Conservation (phyloP, 2,329 filamentous ascomycete species). For the Xylaria sp. region DNA sequence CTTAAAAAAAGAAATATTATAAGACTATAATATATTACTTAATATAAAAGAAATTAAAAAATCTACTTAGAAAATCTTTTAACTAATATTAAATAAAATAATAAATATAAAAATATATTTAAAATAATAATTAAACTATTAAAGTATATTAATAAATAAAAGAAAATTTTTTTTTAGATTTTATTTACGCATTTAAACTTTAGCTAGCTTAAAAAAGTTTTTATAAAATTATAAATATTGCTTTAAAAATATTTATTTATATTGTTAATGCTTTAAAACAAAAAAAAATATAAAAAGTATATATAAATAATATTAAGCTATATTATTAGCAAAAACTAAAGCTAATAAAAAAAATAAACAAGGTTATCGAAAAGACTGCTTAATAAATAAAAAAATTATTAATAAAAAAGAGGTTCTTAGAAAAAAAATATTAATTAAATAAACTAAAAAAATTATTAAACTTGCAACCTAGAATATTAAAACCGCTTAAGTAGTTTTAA, state of each 20-base stretch:
- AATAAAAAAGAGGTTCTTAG: too few species aligned
- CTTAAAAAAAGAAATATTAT: background rate
- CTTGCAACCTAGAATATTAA: too few species aligned
- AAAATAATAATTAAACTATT: background rate
- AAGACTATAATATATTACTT: background rate
- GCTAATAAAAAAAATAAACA: slow-evolving; percentile 2
- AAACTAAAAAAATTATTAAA: too few species aligned
- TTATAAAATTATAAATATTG: background rate
- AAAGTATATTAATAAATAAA: background rate
- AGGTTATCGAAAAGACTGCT: background rate
- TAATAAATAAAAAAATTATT: too few species aligned
- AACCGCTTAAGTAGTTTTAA: too few species aligned
- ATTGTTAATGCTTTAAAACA: too few species aligned
- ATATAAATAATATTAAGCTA: slow-evolving; percentile 7
- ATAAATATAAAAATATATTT: slow-evolving; percentile 4
- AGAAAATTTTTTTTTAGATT: background rate
- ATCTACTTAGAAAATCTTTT: background rate
- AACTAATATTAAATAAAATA: background rate
- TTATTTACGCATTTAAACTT: background rate
- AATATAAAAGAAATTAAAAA: background rate
- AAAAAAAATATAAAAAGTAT: background rate
- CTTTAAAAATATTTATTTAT: background rate
- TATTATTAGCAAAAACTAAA: background rate
- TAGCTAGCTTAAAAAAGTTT: background rate
- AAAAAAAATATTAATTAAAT: too few species aligned